phyloP scores from a whole-genome alignment of 2,329 filamentous ascomycete species.

The Trichoderma arundinaceum region DNA sequence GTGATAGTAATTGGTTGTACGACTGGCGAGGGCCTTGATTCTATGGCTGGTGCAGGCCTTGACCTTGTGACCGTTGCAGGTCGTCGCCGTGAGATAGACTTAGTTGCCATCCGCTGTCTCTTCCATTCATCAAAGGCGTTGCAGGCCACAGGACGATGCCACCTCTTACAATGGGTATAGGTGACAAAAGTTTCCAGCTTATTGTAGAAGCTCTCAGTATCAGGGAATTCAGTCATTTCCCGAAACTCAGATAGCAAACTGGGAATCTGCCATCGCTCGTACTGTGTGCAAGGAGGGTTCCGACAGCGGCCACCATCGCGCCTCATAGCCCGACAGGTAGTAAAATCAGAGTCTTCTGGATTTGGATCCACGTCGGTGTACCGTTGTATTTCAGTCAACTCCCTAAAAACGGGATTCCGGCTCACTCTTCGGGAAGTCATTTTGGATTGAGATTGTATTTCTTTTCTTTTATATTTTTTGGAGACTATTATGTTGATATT shows the following conservation, averaged over 20 bases:
- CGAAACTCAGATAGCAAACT: constrained; percentile 6
- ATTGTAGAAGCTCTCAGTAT: constrained; percentile 12
- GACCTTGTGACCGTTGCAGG: neutral
- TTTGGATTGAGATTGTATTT: neutral
- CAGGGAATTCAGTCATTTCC: constrained; percentile 7
- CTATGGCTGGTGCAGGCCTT: neutral
- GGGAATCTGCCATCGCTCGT: neutral
- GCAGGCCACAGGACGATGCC: neutral
- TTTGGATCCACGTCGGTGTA: constrained; percentile 18
- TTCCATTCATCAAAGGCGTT: constrained; percentile 11
- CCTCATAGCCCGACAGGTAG: constrained; percentile 20
- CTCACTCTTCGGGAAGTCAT: neutral
- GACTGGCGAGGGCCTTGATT: neutral
- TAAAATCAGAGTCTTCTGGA: constrained; percentile 9
- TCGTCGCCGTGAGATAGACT: neutral
- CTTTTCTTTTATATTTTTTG: neutral
- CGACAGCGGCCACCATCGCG: constrained; percentile 13
- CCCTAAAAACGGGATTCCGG: constrained; percentile 15
- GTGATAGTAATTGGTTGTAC: neutral
- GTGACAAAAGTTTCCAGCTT: constrained; percentile 20
- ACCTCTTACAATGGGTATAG: constrained; percentile 19
- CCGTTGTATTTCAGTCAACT: constrained; percentile 9
- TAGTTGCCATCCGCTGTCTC: neutral
- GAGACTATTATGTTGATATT: neutral
- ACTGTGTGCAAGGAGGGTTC: constrained; percentile 3